Conservation (phyloP, 208 protist species). For the Angomonas ambiguus region DNA sequence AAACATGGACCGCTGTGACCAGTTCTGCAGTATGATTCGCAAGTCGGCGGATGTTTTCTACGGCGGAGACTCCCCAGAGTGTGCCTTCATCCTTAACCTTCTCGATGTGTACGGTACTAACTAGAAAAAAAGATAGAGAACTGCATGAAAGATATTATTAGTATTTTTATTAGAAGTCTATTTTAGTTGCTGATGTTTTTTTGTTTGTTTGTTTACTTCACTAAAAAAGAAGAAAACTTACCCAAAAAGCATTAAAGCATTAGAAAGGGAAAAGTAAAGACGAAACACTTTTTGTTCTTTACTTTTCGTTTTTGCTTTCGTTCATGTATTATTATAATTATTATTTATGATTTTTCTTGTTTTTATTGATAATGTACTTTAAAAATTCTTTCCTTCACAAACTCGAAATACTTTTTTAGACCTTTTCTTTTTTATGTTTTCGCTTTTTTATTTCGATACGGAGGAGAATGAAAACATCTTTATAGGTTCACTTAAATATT, state of each 20-base stretch:
- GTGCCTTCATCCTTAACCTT: not conserved
- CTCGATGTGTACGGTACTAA: not conserved
- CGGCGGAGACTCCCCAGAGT: not conserved
- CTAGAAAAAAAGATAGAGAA: not conserved
- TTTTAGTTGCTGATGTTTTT: not conserved
- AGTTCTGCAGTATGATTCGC: not conserved
- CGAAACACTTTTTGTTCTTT: not conserved
- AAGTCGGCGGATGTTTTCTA: not conserved
- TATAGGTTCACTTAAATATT: too few species aligned
- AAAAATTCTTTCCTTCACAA: not conserved
- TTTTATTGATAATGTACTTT: not conserved
- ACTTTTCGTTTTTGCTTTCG: constrained; percentile 1
- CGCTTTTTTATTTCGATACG: too few species aligned
- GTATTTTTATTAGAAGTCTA: not conserved
- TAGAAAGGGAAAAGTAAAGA: too few species aligned
- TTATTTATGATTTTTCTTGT: not conserved
- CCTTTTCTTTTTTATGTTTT: not conserved
- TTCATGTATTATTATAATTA: too few species aligned
- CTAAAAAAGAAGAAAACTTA: not conserved
- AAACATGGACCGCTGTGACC: not conserved
- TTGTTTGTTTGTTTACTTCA: not conserved
- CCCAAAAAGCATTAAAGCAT: too few species aligned
- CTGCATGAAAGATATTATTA: not conserved
- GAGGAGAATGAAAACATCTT: too few species aligned
- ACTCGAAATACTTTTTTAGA: too few species aligned